A percentile compares a stretch with the other conserved stretches of the same genome.
Evolutionary conservation across 148 eudicot genomes (phyloP).

Genomic region (Spergularia bocconei): DNA sequence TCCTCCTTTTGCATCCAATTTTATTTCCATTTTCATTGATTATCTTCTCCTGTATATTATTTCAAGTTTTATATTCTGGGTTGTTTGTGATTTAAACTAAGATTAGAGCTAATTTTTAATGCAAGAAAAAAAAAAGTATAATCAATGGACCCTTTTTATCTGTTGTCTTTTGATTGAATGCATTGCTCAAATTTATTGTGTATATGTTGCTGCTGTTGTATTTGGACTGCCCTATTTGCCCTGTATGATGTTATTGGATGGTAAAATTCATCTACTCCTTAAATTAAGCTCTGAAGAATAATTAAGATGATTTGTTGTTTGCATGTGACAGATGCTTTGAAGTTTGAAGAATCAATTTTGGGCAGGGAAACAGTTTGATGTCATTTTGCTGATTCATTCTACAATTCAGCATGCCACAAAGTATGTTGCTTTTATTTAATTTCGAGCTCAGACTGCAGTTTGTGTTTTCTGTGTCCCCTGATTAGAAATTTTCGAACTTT

Average conservation of each 20-base stretch:
- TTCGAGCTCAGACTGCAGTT: neutral
- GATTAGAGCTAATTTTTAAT: no score
- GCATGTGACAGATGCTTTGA: slow-evolving; percentile 20
- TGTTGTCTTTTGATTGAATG: neutral
- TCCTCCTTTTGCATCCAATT: neutral
- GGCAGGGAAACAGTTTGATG: slow-evolving; percentile 9
- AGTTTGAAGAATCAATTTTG: neutral
- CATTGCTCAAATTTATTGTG: neutral
- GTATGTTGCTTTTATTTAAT: slow-evolving; percentile 19
- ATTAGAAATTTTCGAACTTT: neutral
- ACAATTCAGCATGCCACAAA: slow-evolving; percentile 27
- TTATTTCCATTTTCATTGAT: neutral
- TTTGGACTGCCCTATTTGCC: neutral
- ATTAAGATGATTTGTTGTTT: neutral
- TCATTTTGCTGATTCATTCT: slow-evolving; percentile 8
- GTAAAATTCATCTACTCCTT: no score
- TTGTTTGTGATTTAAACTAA: neutral
- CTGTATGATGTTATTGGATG: neutral
- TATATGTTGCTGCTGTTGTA: neutral
- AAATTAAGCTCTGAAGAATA: no score
- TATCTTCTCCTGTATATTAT: neutral
- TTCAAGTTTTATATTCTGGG: neutral
- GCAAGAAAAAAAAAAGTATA: neutral
- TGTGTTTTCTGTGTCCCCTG: neutral
- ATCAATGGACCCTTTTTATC: neutral